Conservation (phyloP, 2,329 filamentous ascomycete species). For the Hymenoscyphus fraxineus region DNA sequence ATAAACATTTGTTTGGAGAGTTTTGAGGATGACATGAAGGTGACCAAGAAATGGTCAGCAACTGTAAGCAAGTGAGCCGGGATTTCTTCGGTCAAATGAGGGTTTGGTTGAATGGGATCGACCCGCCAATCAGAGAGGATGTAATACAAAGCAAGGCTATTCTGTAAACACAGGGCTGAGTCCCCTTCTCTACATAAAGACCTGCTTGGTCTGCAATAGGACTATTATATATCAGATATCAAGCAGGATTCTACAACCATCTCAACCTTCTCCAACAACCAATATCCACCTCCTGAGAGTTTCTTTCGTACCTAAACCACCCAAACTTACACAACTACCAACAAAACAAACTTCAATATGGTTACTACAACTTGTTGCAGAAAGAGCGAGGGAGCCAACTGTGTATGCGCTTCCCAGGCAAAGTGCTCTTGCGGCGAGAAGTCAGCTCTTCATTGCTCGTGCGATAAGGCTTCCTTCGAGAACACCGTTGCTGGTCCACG, state of each 20-base stretch:
- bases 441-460: constrained; percentile 80
- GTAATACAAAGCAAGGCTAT: constrained; percentile 4
- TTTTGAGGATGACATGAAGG: not conserved
- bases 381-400: constrained; percentile 29
- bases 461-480: constrained; percentile 71
- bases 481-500: constrained; percentile 69
- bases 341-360: constrained; percentile 24
- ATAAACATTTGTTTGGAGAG: not conserved
- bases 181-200: not conserved
- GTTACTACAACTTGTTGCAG: constrained; percentile 32
- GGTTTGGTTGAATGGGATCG: not conserved
- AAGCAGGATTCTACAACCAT: not conserved
- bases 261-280: not conserved
- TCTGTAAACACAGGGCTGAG: not conserved
- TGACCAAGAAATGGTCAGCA: not conserved
- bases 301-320: not conserved
- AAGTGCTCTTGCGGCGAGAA: constrained; percentile 89
- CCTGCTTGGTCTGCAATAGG: not conserved
- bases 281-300: not conserved
- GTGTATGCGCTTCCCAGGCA: constrained; percentile 54
- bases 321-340: not conserved
- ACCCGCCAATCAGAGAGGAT: not conserved
- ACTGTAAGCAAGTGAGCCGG: not conserved
- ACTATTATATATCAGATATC: not conserved
- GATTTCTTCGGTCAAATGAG: not conserved